These are phyloP conservation scores for Magnaporthiopsis incrustans DNA, from an alignment of 2,329 filamentous ascomycete genomes.

Conservation along the genomic window DNA sequence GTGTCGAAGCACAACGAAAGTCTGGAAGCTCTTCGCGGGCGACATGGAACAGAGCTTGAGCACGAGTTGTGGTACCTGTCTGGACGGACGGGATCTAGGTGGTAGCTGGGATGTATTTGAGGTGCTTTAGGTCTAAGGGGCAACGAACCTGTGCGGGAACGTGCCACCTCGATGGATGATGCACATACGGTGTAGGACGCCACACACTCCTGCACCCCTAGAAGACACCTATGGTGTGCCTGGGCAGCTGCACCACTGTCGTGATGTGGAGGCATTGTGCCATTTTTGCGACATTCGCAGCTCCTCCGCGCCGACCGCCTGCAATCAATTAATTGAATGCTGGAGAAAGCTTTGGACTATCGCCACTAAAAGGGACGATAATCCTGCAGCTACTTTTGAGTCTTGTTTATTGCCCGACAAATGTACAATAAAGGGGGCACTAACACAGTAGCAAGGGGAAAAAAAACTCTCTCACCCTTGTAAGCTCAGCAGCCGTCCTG, in stretches of 20 bases:
- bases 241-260: not conserved
- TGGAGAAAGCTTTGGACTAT: not conserved
- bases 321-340: not conserved
- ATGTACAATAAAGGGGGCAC: not conserved
- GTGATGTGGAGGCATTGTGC: not conserved
- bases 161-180: not conserved
- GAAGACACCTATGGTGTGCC: no score
- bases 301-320: no score
- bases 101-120: no score
- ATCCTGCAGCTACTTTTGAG: not conserved
- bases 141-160: not conserved
- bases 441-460: no score
- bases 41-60: not conserved
- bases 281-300: not conserved
- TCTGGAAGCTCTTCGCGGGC: not conserved
- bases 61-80: no score
- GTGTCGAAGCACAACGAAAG: not conserved
- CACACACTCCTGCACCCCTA: not conserved
- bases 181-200: not conserved
- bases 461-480: not conserved
- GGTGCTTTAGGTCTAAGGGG: not conserved
- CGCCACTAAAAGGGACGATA: not conserved
- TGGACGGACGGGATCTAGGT: not conserved
- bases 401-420: not conserved
- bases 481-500: not conserved